Evolutionary conservation across 2,329 filamentous ascomycete genomes (phyloP), one percentile per base, ranked within the genome.

Genomic region (Sclerotinia sclerotiorum): DNA sequence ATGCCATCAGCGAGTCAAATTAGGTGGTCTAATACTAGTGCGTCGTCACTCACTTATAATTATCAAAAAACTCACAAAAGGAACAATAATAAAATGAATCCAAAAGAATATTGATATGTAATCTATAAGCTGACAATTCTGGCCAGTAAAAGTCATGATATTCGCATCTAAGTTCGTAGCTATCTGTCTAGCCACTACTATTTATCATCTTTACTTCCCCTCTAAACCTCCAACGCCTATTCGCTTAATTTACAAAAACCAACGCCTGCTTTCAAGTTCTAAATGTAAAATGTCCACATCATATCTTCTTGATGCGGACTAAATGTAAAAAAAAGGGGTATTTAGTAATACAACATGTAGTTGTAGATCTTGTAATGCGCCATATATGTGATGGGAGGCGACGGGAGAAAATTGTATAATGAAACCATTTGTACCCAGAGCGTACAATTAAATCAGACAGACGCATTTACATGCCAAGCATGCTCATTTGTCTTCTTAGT

Each of bases 401-500:
- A 17, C 29, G 29, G 54, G 29, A 13, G 8, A 2, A n/a, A 13
- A 35, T 35, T 39, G 54, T 35, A 39, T n/a, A n/a, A 56, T 21
- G 15, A 29, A 46, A 11, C 11, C 56, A 17, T 27, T 2, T 24
- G 6, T 32, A 15, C 15, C 55, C 39, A 13, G 5, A 60, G 11
- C 15, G 19, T 21, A 29, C 24, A 44, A 46, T 60, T 46, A 3
- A 32, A 39, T 21, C n/a, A 32, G 17, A 19, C 39, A 29, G 17
- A 32, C 3, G 21, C 5, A 10, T 49, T 64, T 73, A 88, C 83
- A 89, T 84, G 69, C 87, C 88, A 72, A 93, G 78, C 73, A 92
- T 80, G 78, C 88, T 91, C 89, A 92, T 90, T 78, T 92, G 89
- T 73, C 89, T 83, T 74, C 88, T 83, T 72, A 92, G 81, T 6